phyloP scores from a whole-genome alignment of 202 grass and related monocot genomes.

The Setaria italica region DNA sequence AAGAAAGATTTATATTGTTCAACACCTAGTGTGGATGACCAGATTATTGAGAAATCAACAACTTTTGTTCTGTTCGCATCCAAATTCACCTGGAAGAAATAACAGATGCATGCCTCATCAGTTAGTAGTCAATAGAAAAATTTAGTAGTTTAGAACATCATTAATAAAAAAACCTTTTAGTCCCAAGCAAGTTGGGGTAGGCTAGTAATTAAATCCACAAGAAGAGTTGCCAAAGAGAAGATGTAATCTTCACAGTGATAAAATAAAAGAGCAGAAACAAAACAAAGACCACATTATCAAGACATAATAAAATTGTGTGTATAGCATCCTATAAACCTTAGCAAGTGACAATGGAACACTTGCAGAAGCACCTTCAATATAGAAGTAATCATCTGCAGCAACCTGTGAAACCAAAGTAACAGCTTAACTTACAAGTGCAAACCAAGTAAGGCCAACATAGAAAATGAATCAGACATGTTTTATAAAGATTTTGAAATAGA shows the following conservation, averaged over 20 bases:
- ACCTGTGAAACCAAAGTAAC: slow-evolving; percentile 49
- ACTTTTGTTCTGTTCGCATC: slow-evolving; percentile 61
- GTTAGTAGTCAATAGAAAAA: neutral
- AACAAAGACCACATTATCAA: slow-evolving; percentile 9
- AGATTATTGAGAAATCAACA: slow-evolving; percentile 70
- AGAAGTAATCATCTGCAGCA: slow-evolving; percentile 63
- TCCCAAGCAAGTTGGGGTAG: too few species aligned
- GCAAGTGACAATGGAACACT: slow-evolving; percentile 71
- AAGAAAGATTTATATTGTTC: slow-evolving; percentile 67
- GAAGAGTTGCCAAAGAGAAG: too few species aligned
- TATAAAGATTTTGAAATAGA: neutral
- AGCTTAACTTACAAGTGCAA: too few species aligned
- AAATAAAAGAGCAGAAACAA: too few species aligned
- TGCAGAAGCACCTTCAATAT: slow-evolving; percentile 82
- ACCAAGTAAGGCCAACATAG: slow-evolving; percentile 6
- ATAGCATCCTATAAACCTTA: slow-evolving; percentile 59
- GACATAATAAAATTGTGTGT: slow-evolving; percentile 20
- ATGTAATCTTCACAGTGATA: too few species aligned
- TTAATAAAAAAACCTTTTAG: too few species aligned
- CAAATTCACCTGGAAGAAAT: slow-evolving; percentile 67
- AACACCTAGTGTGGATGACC: slow-evolving; percentile 72
- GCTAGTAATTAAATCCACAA: too few species aligned
- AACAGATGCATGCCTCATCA: slow-evolving; percentile 27
- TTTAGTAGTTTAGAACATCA: neutral
- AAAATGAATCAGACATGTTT: neutral